A percentile compares a stretch with the other conserved stretches of the same genome.
These are phyloP conservation scores for Amanita inopinata DNA, from an alignment of 768 basidiomycete species.

Conservation along the genomic window DNA sequence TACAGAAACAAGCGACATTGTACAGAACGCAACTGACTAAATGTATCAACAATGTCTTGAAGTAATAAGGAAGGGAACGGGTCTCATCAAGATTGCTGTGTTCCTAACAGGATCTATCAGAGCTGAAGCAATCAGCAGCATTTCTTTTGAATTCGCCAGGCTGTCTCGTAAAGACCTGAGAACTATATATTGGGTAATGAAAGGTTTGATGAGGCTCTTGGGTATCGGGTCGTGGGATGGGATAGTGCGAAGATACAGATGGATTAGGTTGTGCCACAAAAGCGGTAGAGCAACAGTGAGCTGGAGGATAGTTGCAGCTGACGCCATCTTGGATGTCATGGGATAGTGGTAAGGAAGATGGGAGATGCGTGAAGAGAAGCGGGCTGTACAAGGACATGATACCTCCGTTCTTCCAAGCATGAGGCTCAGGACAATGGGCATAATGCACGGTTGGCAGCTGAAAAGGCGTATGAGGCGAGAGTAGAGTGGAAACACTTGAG, in stretches of 20 bases:
- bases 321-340: slow-evolving; percentile 30
- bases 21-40: too few species aligned
- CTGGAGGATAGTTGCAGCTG: slow-evolving; percentile 29
- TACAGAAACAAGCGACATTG: too few species aligned
- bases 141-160: background rate
- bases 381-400: slow-evolving; percentile 41
- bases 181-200: slow-evolving; percentile 2
- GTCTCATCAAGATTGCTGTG: too few species aligned
- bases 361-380: slow-evolving; percentile 36
- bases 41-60: too few species aligned
- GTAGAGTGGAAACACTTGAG: slow-evolving; percentile 35
- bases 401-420: slow-evolving; percentile 41
- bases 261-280: slow-evolving; percentile 35
- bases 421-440: slow-evolving; percentile 41
- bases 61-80: too few species aligned
- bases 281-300: slow-evolving; percentile 35
- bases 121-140: background rate
- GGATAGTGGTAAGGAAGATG: slow-evolving; percentile 27
- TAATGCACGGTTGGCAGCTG: slow-evolving; percentile 48
- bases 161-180: background rate
- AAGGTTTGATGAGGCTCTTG: background rate
- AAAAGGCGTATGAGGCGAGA: slow-evolving; percentile 42
- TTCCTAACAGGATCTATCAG: slow-evolving; percentile 4
- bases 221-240: background rate
- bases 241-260: slow-evolving; percentile 37